These are phyloP conservation scores for Clitoria ternatea DNA, from an alignment of 306 rosid genomes.

Conservation along the genomic window DNA sequence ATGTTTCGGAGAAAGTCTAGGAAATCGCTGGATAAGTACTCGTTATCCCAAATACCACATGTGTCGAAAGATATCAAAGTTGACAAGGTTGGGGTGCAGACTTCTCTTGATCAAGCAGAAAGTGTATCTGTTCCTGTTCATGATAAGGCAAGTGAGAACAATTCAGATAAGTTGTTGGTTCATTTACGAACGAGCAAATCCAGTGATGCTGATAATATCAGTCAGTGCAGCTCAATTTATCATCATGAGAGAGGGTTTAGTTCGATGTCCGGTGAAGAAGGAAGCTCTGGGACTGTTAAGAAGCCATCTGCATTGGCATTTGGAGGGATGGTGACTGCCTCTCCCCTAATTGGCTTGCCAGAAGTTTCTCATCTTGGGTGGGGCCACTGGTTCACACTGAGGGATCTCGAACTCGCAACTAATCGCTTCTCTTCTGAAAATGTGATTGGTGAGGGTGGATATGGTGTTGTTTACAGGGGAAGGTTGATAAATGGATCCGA, in stretches of 20 bases:
- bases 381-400: slow-evolving; percentile 98
- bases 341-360: slow-evolving; percentile 86
- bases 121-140: slow-evolving; percentile 44
- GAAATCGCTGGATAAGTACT: slow-evolving; percentile 58
- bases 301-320: slow-evolving; percentile 48
- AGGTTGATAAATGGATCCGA: slow-evolving; percentile 87
- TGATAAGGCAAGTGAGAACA: slow-evolving; percentile 58
- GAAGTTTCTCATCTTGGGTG: slow-evolving; percentile 95
- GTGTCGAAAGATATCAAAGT: slow-evolving; percentile 78
- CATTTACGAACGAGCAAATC: slow-evolving; percentile 72
- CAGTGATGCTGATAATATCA: slow-evolving; percentile 61
- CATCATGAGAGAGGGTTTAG: slow-evolving; percentile 76
- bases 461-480: slow-evolving; percentile 91
- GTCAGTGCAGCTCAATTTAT: slow-evolving; percentile 82
- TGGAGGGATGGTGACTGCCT: slow-evolving; percentile 69
- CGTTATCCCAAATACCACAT: slow-evolving; percentile 71
- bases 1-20: slow-evolving; percentile 68
- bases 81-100: slow-evolving; percentile 68
- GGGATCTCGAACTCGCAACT: slow-evolving; percentile 87
- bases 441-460: slow-evolving; percentile 95
- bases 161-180: slow-evolving; percentile 60
- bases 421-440: slow-evolving; percentile 66
- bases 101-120: slow-evolving; percentile 50
- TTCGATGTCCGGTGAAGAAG: slow-evolving; percentile 81
- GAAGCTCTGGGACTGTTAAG: slow-evolving; percentile 64